Conservation (phyloP, 2,329 filamentous ascomycete genomes). For the Cladophialophora bantiana region DNA sequence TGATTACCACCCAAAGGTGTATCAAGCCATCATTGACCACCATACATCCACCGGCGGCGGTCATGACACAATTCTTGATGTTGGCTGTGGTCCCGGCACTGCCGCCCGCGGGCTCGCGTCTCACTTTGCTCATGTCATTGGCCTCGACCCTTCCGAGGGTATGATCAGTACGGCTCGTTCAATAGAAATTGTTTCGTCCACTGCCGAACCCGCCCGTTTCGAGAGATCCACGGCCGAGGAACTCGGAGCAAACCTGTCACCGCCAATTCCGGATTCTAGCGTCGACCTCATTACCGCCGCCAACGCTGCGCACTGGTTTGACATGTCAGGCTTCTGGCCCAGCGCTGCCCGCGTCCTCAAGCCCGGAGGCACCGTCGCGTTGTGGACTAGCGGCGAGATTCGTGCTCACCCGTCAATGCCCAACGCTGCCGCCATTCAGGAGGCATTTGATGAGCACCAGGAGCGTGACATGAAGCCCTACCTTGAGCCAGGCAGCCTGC, state of each 20-base stretch:
- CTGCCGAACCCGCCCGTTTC: slow-evolving; percentile 50
- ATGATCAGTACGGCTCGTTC: slow-evolving; percentile 60
- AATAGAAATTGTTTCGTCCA: slow-evolving; percentile 39
- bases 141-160: slow-evolving; percentile 59
- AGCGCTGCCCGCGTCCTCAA: slow-evolving; percentile 56
- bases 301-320: slow-evolving; percentile 64
- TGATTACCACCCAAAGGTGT: slow-evolving; percentile 56
- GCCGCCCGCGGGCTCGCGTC: slow-evolving; percentile 55
- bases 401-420: slow-evolving; percentile 47
- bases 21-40: slow-evolving; percentile 55
- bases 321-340: slow-evolving; percentile 60
- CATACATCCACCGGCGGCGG: slow-evolving; percentile 57
- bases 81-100: slow-evolving; percentile 66
- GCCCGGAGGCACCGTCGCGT: slow-evolving; percentile 61
- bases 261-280: slow-evolving; percentile 45
- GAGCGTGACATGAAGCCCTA: slow-evolving; percentile 52
- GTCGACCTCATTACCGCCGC: slow-evolving; percentile 60
- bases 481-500: slow-evolving; percentile 51
- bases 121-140: slow-evolving; percentile 56
- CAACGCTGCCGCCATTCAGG: slow-evolving; percentile 53
- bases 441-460: slow-evolving; percentile 49
- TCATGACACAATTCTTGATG: slow-evolving; percentile 56
- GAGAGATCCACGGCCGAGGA: slow-evolving; percentile 55
- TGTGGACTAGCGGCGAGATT: slow-evolving; percentile 53
- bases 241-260: slow-evolving; percentile 45